These are phyloP conservation scores for Rubroboletus pulcherrimus DNA, from an alignment of 768 basidiomycete genomes.

Conservation along the genomic window DNA sequence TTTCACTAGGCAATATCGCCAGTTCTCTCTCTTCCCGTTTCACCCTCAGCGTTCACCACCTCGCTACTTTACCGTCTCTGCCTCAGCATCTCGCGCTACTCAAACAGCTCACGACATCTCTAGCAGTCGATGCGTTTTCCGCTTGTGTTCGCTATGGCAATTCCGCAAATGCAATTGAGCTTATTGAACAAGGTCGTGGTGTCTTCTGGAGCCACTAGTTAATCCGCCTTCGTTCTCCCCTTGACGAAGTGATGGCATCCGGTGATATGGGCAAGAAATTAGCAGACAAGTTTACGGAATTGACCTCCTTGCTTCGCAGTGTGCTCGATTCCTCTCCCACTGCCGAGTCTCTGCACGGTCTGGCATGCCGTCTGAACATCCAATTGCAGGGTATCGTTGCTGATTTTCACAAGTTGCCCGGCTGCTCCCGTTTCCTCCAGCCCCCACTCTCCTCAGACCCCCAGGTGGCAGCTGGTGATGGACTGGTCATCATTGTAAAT, in stretches of 20 bases:
- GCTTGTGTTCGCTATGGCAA: not conserved
- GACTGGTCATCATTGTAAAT: too few species aligned
- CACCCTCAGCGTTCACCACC: not conserved
- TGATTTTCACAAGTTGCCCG: too few species aligned
- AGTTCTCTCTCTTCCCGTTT: too few species aligned
- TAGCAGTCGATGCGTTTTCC: not conserved
- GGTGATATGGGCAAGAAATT: not conserved
- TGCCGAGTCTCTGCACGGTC: too few species aligned
- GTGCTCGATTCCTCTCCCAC: not conserved
- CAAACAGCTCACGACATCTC: not conserved
- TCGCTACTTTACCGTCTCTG: not conserved
- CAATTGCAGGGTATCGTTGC: too few species aligned
- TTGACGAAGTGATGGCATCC: not conserved
- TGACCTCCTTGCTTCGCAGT: not conserved
- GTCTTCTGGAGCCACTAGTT: constrained; percentile 12
- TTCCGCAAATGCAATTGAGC: constrained; percentile 17
- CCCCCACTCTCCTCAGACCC: too few species aligned
- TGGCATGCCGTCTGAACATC: too few species aligned
- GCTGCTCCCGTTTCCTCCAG: too few species aligned
- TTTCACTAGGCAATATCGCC: too few species aligned
- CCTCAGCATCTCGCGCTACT: not conserved
- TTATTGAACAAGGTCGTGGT: constrained; percentile 21
- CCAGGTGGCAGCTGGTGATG: too few species aligned
- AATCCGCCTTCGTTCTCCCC: not conserved
- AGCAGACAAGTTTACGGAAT: not conserved